Evolutionary conservation across 2,329 filamentous ascomycete species (phyloP), one percentile per base, ranked within the genome.

Genomic region (Fusarium armeniacum): DNA sequence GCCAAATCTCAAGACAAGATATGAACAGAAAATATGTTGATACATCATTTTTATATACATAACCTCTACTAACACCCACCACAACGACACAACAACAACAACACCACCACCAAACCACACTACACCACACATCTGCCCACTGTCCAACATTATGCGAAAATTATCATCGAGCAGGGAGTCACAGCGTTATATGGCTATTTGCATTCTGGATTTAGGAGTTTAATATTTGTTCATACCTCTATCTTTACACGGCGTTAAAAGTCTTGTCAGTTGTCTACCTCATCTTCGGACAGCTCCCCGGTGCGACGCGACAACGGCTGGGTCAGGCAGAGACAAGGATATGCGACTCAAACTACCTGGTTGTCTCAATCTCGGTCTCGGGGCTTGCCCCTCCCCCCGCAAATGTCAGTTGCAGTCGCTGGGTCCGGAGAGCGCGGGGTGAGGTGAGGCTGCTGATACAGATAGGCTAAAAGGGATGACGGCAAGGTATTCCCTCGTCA

Each of bases 161-260:
- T 65, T 64, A 60, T 46, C 62, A 49, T 71, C 47, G 53, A 73
- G 72, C 72, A 67, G 61, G 72, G 72, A 74, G 72, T 74, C 69
- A 71, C 58, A 75, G 72, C 72, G 72, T 75, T 71, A 61, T 66
- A 61, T 61, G 52, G 53, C 49, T 54, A 70, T 68, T 51, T 69
- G 52, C 41, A 59, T 62, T 64, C 36, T 49, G 44, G 59, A 43
- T 55, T 49, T 53, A 16, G 72, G 69, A 67, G 58, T 65, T 61
- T 62, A 38, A 45, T 30, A 53, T 61, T 65, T 71, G 55, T 61
- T 56, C 64, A 45, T 40, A 41, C 30, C 26, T 51, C n/a, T 9
- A 40, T 20, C 35, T 67, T 64, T 70, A 49, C 52, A 54, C 26
- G 64, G 68, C 68, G 68, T 71, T 71, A 26, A 45, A 57, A 41